Evolutionary conservation across 164 flowering plant genomes (phyloP), one percentile per base, ranked within the genome.

Genomic region (Brasenia schreberi): DNA sequence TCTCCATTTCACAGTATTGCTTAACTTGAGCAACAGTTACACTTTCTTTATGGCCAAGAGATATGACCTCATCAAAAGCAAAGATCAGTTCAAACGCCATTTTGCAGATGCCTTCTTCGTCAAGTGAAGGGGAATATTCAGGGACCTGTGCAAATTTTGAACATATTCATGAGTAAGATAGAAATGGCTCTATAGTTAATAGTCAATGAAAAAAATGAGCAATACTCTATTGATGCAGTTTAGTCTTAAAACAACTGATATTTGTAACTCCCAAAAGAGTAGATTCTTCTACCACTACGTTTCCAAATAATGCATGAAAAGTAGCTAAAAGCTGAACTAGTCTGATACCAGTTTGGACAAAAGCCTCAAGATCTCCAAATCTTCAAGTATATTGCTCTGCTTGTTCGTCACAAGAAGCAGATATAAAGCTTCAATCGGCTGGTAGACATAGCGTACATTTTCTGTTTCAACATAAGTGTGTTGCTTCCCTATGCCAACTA

Each of bases 391-490:
- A 77, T 95, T 95, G 82, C 99, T 95, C 70, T 95, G 97, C 63
- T 95, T 95, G 74, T 84, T 95, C 45, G 99, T 95, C 10, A 95
- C 97, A 67, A 95, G 86, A 7, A 95, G 77, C 87, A 95, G 75
- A 75, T 83, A 95, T 16, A 92, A 68, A 65, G 80, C 59, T 75
- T 95, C 99, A 1, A 95, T 92, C 19, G 97, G 99, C 81, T 95
- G 97, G 80, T 92, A 95, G 43, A 95, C 99, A 81, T 92, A 92
- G 52, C 99, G 97, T 43, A 92, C 97, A 80, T 95, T 92, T 70
- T 95, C 97, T 19, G 97, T 92, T 83, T 95, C 99, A 62, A 92
- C 89, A 78, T 88, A 95, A 7, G 99, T 95, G 72, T 95, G 99
- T 65, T 95, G 99, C 75, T 92, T 92, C 67, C 97, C 99, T 14